Base-by-base conservation (phyloP, 352 stramenopile genomes). In the Globisporangium sylvaticum region DNA sequence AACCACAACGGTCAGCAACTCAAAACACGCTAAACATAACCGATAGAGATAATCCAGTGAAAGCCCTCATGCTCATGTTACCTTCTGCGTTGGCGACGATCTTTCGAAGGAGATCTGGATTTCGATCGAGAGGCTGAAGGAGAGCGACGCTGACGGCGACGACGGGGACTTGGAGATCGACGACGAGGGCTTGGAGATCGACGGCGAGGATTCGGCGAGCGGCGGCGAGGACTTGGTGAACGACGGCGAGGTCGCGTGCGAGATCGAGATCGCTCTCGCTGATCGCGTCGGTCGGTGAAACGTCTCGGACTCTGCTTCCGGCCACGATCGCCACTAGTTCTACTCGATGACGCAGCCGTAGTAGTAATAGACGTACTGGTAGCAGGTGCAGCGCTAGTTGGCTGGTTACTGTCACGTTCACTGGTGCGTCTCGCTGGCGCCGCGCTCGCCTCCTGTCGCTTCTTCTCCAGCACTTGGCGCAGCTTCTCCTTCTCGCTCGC, bases 401-500 rank as follows among this genome's bases (percentile, higher is more conserved):
- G 7, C 15, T n/a, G 20, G 31, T 31, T 61, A 9, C 3, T 44
- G 4, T 61, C 59, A 25, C 44, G 44, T 14, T 46, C 50, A 3
- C 32, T 42, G 20, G 32, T 42, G 32, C 50, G 52, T 62, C 52
- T 71, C 53, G 34, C 46, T 64, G 52, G 34, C 7, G 15, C 37
- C 29, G 25, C 15, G 29, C 27, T 67, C 12, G 56, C 54, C 53
- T 82, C 78, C 18, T 72, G 62, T 10, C 68, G 73, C 73, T 92
- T 92, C 37, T 65, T 62, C 22, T 88, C 77, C 31, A 92, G 72
- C 54, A 89, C 79, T 24, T 84, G 62, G 20, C 81, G 81, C n/a
- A 93, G 65, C 42, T 79, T 67, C 7, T 83, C 67, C 58, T 92
- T 92, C 18, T 89, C 76, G 8, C 75, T 57, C 25, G 78, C 80